Percentiles rank a stretch among this genome's conserved stretches.
Evolutionary conservation across 2,329 filamentous ascomycete genomes (phyloP).

Genomic region (Huntiella decipiens): DNA sequence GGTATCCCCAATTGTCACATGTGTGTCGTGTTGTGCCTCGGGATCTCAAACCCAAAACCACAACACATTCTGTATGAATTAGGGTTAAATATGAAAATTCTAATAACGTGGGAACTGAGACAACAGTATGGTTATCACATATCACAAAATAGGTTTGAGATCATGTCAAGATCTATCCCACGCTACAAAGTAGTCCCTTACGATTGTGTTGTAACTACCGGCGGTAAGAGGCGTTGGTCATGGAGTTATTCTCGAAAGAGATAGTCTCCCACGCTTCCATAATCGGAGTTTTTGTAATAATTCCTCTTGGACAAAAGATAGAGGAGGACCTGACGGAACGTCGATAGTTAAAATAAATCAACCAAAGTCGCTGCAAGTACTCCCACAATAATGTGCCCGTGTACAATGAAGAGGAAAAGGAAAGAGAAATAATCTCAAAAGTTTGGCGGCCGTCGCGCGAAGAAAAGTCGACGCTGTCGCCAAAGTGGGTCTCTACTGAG

Average conservation of each 20-base stretch:
- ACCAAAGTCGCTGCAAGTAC: conserved; percentile 31
- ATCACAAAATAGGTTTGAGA: too few species aligned
- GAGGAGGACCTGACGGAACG: conserved; percentile 46
- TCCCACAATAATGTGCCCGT: conserved; percentile 55
- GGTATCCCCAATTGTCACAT: too few species aligned
- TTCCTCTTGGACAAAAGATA: conserved; percentile 52
- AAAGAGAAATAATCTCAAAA: conserved; percentile 16
- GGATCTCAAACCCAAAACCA: too few species aligned
- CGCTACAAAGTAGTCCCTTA: too few species aligned
- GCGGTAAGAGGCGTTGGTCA: conserved; percentile 53
- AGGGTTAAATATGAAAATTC: too few species aligned
- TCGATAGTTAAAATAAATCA: conserved; percentile 9
- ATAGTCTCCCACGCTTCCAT: conserved; percentile 52
- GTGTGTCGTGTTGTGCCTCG: too few species aligned
- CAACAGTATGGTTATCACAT: too few species aligned
- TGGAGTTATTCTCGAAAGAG: conserved; percentile 24
- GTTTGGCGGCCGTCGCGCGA: conserved; percentile 7
- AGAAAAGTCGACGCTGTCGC: conserved; percentile 12
- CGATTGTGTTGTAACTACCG: conserved; percentile 40
- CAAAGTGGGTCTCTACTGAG: conserved; percentile 1
- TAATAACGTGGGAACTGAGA: too few species aligned
- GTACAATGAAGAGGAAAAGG: conserved; percentile 40
- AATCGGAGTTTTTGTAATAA: conserved; percentile 34
- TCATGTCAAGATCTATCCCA: too few species aligned
- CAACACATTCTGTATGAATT: too few species aligned